Evolutionary conservation across 2,329 filamentous ascomycete genomes (phyloP).

Genomic region (Alternaria triticina): DNA sequence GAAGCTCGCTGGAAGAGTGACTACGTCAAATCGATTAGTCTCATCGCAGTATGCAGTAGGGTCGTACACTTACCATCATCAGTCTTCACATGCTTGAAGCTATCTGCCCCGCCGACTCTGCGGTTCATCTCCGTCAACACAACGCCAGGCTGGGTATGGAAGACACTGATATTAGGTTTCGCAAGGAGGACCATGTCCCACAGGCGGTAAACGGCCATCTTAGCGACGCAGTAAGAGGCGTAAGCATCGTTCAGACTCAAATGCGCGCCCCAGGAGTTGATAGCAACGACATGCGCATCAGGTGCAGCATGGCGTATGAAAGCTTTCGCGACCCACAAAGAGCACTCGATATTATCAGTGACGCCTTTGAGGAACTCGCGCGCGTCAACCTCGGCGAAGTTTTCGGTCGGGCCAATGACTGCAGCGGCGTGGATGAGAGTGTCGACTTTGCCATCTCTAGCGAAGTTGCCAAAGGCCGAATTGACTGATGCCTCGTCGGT

Average conservation of each 20-base stretch:
- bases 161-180: conserved; percentile 48
- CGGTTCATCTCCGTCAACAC: conserved; percentile 24
- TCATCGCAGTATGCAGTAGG: neutral
- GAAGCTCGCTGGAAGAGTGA: conserved; percentile 22
- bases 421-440: conserved; percentile 34
- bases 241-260: conserved; percentile 16
- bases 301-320: conserved; percentile 28
- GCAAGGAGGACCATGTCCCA: conserved; percentile 46
- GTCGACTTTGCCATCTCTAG: conserved; percentile 25
- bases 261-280: conserved; percentile 28
- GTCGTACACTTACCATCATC: neutral
- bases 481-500: conserved; percentile 24
- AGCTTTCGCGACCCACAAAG: conserved; percentile 24
- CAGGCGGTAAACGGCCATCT: conserved; percentile 47
- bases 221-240: conserved; percentile 44
- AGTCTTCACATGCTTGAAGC: conserved; percentile 1
- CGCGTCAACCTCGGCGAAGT: conserved; percentile 8
- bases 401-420: conserved; percentile 4
- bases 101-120: neutral
- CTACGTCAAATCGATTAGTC: neutral
- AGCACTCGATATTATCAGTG: conserved; percentile 21
- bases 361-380: conserved; percentile 18
- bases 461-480: conserved; percentile 17
- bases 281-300: conserved; percentile 18
- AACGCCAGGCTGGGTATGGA: conserved; percentile 52